Conservation (phyloP, 192 early-diverging fungal species). For the Geosiphon pyriformis region DNA sequence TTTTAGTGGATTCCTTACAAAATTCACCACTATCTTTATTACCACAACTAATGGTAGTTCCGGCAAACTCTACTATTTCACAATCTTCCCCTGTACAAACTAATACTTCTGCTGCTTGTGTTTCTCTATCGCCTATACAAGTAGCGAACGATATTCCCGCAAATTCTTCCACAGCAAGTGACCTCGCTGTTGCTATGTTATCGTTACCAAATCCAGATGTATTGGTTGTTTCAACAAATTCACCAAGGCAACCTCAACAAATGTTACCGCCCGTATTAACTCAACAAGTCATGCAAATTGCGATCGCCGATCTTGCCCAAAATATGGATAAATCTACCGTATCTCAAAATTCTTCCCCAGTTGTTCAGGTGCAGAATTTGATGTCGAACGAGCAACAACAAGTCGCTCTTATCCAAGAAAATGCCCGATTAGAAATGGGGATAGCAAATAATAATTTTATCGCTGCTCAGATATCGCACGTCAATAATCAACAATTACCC, state of each 20-base stretch:
- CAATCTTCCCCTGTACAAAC: not conserved
- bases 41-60: not conserved
- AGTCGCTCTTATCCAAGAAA: not conserved
- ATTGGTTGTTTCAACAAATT: not conserved
- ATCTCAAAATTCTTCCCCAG: not conserved
- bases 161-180: too few species aligned
- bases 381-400: too few species aligned
- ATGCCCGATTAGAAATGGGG: not conserved
- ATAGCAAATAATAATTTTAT: not conserved
- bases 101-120: not conserved
- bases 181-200: not conserved
- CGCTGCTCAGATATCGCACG: not conserved
- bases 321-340: not conserved
- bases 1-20: not conserved
- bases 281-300: not conserved
- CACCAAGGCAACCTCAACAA: not conserved
- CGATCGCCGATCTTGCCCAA: not conserved
- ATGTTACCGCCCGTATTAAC: not conserved
- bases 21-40: not conserved
- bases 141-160: too few species aligned
- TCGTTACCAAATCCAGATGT: too few species aligned
- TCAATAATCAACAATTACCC: not conserved
- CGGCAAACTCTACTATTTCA: too few species aligned
- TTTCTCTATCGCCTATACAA: not conserved
- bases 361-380: too few species aligned